Evolutionary conservation across 495 filamentous ascomycete species (phyloP).

Genomic region (Aspergillus cavernicola): DNA sequence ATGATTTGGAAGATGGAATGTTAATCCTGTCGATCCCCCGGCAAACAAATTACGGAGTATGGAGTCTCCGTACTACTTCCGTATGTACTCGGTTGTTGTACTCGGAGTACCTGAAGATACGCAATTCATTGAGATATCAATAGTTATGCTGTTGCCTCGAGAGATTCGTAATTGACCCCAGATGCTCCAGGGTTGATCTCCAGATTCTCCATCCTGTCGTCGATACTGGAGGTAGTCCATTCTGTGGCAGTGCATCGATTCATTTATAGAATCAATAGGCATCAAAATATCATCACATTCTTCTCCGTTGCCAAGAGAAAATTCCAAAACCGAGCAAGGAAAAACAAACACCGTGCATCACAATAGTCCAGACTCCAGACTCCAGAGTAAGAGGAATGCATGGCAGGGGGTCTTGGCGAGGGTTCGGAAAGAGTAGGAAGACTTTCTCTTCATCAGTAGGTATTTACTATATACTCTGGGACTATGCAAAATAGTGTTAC

Average conservation of each 20-base stretch:
- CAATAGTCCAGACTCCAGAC: too few species aligned
- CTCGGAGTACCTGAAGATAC: too few species aligned
- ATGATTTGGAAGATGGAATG: neutral
- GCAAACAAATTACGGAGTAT: neutral
- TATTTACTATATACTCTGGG: too few species aligned
- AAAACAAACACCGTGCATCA: constrained; percentile 1
- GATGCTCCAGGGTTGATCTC: too few species aligned
- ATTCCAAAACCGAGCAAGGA: neutral
- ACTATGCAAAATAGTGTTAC: neutral
- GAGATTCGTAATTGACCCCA: neutral
- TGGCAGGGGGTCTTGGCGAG: constrained; percentile 31
- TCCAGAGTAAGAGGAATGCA: constrained; percentile 35
- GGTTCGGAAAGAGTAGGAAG: too few species aligned
- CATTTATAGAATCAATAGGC: neutral
- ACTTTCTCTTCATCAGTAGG: too few species aligned
- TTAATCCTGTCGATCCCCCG: constrained; percentile 2
- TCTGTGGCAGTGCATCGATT: neutral
- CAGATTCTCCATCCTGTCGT: too few species aligned
- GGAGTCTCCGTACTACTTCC: too few species aligned
- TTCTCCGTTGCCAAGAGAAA: neutral
- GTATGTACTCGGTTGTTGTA: too few species aligned
- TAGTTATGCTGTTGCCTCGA: neutral
- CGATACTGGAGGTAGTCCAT: too few species aligned
- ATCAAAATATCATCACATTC: neutral
- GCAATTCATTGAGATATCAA: too few species aligned